Evolutionary conservation across 805 yeast species (phyloP).

Genomic region (Kodamaea kakaduensis): DNA sequence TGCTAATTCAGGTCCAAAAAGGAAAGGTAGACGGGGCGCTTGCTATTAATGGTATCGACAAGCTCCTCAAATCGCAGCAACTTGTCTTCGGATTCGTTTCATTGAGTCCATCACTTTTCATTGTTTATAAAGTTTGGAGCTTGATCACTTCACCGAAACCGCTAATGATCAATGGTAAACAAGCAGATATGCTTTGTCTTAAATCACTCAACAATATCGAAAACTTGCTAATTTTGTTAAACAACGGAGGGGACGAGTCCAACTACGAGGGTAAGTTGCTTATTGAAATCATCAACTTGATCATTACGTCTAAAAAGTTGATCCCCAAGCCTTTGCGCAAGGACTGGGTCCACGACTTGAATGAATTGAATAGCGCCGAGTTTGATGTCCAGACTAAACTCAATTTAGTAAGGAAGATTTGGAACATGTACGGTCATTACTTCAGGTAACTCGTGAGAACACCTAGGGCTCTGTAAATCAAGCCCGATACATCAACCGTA

Average conservation of each 20-base stretch:
- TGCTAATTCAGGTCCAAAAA: constrained; percentile 91
- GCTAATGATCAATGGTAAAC: constrained; percentile 28
- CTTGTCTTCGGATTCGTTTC: constrained; percentile 92
- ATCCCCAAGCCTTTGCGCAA: constrained; percentile 47
- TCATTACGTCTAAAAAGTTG: constrained; percentile 43
- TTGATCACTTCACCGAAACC: constrained; percentile 34
- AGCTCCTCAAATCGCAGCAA: constrained; percentile 84
- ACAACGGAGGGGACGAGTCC: constrained; percentile 10
- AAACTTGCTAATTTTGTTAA: constrained; percentile 36
- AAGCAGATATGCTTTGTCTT: constrained; percentile 33
- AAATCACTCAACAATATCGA: constrained; percentile 57
- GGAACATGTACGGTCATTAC: constrained; percentile 53
- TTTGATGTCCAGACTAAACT: constrained; percentile 38
- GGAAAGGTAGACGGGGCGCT: constrained; percentile 92
- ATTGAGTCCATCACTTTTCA: constrained; percentile 70
- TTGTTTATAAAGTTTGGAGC: constrained; percentile 45
- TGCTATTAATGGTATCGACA: constrained; percentile 88
- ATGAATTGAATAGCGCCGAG: constrained; percentile 48
- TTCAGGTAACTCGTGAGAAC: constrained; percentile 19
- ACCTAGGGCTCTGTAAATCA: neutral
- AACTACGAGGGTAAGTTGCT: constrained; percentile 55
- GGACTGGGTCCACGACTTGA: constrained; percentile 63
- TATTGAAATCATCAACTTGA: constrained; percentile 61
- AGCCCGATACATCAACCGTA: no score
- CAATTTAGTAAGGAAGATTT: constrained; percentile 51